phyloP scores from a whole-genome alignment of 192 early-diverging fungal species.

The Coemansia sp. region DNA sequence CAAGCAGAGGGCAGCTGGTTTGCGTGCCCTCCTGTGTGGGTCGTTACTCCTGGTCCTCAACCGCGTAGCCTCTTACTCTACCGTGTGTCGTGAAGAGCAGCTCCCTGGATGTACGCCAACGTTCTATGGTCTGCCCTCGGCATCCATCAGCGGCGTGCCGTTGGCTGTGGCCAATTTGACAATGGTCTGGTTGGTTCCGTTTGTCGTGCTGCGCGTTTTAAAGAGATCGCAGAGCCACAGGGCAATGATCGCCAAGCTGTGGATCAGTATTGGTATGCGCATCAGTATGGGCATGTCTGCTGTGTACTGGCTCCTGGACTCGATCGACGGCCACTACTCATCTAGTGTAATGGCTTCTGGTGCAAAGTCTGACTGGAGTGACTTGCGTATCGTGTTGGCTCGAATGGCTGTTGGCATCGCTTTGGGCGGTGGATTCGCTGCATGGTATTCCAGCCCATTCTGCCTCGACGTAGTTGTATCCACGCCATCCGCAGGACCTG shows the following conservation, averaged over 20 bases:
- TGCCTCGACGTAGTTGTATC: conserved; percentile 57
- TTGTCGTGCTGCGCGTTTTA: conserved; percentile 50
- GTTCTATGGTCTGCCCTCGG: conserved; percentile 67
- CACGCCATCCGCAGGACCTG: neutral
- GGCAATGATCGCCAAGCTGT: conserved; percentile 56
- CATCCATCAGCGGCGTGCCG: conserved; percentile 35
- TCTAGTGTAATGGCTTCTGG: neutral
- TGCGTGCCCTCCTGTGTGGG: conserved; percentile 49
- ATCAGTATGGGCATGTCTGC: conserved; percentile 61
- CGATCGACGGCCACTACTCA: conserved; percentile 24
- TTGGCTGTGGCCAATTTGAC: conserved; percentile 30
- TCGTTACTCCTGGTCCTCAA: conserved; percentile 64
- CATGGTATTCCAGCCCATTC: conserved; percentile 62
- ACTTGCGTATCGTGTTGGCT: conserved; percentile 58
- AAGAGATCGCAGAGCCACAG: conserved; percentile 60
- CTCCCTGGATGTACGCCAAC: conserved; percentile 77
- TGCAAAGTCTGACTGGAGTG: conserved; percentile 30
- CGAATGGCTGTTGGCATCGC: conserved; percentile 63
- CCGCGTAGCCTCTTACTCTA: conserved; percentile 61
- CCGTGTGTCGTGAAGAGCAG: conserved; percentile 92
- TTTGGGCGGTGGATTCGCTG: conserved; percentile 56
- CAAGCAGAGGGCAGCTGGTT: conserved; percentile 30
- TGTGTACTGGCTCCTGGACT: conserved; percentile 63
- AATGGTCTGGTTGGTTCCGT: conserved; percentile 47
- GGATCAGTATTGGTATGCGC: conserved; percentile 64